These are phyloP conservation scores for Colletotrichum sp. DNA, from an alignment of 2,329 filamentous ascomycete genomes.

Conservation along the genomic window DNA sequence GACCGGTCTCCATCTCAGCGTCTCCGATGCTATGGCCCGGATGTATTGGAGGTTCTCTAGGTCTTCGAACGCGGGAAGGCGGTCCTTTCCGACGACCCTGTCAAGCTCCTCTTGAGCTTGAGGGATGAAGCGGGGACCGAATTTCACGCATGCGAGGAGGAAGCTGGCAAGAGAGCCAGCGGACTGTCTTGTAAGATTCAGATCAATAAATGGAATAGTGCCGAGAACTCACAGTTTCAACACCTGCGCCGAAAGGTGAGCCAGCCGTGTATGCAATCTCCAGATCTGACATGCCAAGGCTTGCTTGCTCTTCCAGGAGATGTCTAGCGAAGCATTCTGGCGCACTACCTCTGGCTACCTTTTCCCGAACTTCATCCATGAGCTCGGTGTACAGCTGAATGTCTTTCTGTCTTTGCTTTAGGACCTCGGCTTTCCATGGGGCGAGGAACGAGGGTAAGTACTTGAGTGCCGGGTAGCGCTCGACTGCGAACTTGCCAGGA, in stretches of 20 bases:
- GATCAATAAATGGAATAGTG: neutral
- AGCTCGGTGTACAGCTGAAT: constrained; percentile 42
- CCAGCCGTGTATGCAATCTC: constrained; percentile 50
- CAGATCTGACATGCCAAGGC: constrained; percentile 43
- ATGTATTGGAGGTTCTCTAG: constrained; percentile 36
- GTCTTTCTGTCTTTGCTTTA: constrained; percentile 35
- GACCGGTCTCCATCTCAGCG: constrained; percentile 45
- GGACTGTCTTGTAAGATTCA: constrained; percentile 33
- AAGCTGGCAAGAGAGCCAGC: constrained; percentile 55
- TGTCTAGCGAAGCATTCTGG: constrained; percentile 48
- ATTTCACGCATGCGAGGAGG: constrained; percentile 57
- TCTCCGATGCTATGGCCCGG: constrained; percentile 41
- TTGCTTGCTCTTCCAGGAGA: constrained; percentile 43
- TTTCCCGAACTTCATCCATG: constrained; percentile 44
- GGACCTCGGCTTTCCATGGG: constrained; percentile 43
- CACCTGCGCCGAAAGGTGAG: constrained; percentile 48
- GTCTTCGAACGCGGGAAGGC: constrained; percentile 42
- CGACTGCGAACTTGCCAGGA: constrained; percentile 41
- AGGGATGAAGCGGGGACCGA: constrained; percentile 52
- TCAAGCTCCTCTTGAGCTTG: constrained; percentile 45
- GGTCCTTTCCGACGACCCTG: constrained; percentile 37
- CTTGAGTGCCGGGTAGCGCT: constrained; percentile 44
- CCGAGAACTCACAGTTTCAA: constrained; percentile 40
- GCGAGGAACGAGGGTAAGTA: constrained; percentile 41
- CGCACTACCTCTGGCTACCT: constrained; percentile 32